Evolutionary conservation across 1,284 basidiomycete genomes (phyloP).

Genomic region (Ceratobasidium papillatum): DNA sequence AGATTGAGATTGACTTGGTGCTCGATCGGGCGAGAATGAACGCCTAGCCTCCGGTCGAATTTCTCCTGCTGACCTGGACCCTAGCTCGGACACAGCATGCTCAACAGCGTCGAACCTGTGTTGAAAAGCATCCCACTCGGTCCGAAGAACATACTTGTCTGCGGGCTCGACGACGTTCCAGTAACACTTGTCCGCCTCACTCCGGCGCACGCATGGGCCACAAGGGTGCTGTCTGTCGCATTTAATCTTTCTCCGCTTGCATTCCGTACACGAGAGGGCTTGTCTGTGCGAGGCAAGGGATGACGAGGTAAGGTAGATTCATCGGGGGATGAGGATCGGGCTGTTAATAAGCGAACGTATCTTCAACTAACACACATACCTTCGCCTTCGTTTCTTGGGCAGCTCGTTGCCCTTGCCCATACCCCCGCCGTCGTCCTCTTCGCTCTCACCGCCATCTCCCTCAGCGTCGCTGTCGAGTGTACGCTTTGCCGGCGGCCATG

Average conservation of each 20-base stretch:
- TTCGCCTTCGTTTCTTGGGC: slow-evolving; percentile 20
- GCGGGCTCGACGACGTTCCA: slow-evolving; percentile 65
- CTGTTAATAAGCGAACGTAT: background rate
- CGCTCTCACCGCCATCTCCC: slow-evolving; percentile 7
- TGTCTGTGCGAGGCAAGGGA: slow-evolving; percentile 23
- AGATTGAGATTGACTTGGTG: background rate
- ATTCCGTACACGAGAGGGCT: slow-evolving; percentile 55
- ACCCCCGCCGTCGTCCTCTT: background rate
- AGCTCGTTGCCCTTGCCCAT: background rate
- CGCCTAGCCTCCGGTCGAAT: background rate
- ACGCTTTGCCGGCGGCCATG: slow-evolving; percentile 4
- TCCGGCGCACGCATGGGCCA: slow-evolving; percentile 63
- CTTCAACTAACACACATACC: background rate
- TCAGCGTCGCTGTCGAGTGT: slow-evolving; percentile 4
- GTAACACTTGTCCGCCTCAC: slow-evolving; percentile 64
- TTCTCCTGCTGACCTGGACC: background rate
- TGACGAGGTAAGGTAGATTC: background rate
- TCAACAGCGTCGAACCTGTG: slow-evolving; percentile 20
- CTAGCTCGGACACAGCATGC: background rate
- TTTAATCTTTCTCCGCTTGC: slow-evolving; percentile 68
- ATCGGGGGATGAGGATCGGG: background rate
- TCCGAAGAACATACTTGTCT: slow-evolving; percentile 29
- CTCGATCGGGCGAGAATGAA: background rate
- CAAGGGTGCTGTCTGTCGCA: slow-evolving; percentile 68
- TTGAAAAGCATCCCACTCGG: slow-evolving; percentile 23